Conservation (phyloP, 768 basidiomycete genomes). For the Leccinellum rugosiceps region DNA sequence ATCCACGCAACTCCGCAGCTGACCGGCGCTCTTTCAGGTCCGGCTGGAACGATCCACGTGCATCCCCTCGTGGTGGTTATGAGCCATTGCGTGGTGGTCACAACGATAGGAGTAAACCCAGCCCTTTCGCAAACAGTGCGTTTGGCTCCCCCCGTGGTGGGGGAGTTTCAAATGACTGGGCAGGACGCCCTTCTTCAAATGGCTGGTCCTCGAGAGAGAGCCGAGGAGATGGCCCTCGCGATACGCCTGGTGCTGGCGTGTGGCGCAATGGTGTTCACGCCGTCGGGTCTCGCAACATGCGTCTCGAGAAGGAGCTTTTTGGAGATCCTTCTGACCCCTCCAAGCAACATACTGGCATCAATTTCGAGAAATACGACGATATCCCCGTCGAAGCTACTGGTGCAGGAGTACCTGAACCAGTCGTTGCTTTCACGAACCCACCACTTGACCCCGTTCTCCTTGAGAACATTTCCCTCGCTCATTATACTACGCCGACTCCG, state of each 20-base stretch:
- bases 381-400: conserved; percentile 99
- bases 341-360: conserved; percentile 95
- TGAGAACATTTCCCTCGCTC: conserved; percentile 91
- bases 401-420: conserved; percentile 93
- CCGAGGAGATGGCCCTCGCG: conserved; percentile 41
- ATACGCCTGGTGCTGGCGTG: conserved; percentile 49
- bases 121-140: conserved; percentile 40
- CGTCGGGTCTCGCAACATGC: conserved; percentile 76
- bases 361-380: conserved; percentile 99
- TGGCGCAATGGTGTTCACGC: conserved; percentile 93
- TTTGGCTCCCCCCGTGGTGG: conserved; percentile 36
- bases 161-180: conserved; percentile 37
- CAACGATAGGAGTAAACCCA: conserved; percentile 34
- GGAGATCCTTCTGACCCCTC: conserved; percentile 83
- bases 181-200: conserved; percentile 35
- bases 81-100: conserved; percentile 41
- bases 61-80: conserved; percentile 55
- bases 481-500: conserved; percentile 93
- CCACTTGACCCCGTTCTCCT: conserved; percentile 91
- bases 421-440: conserved; percentile 79
- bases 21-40: conserved; percentile 40
- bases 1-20: conserved; percentile 10
- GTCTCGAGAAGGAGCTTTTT: conserved; percentile 94
- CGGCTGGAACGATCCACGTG: conserved; percentile 75
- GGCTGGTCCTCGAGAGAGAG: conserved; percentile 37